Percentiles rank a stretch among this genome's conserved stretches.
Evolutionary conservation across 768 basidiomycete genomes (phyloP).

Genomic region (Mycena kentingensis): DNA sequence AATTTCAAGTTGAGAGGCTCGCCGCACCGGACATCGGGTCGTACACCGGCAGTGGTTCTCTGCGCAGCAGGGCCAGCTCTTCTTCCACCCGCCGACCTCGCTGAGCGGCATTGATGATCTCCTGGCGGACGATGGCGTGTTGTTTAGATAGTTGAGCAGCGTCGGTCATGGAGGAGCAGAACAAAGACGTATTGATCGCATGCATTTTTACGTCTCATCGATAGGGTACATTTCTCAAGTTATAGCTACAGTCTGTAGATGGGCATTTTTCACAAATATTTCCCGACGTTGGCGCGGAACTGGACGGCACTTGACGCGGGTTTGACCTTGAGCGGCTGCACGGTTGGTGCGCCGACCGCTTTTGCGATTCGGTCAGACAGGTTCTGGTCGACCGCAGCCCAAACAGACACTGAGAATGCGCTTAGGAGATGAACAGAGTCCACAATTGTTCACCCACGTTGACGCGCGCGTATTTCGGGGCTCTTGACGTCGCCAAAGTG

Average conservation of each 20-base stretch:
- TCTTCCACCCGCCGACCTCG: not conserved
- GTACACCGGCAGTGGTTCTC: not conserved
- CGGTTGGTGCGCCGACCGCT: conserved; percentile 61
- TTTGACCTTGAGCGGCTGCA: conserved; percentile 62
- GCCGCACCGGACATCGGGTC: not conserved
- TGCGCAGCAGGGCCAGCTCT: conserved; percentile 1
- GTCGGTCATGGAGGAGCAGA: no score
- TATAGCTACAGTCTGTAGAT: no score
- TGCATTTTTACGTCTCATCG: no score
- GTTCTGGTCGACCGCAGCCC: conserved; percentile 74
- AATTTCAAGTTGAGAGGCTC: not conserved
- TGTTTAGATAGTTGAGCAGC: no score
- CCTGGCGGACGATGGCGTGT: no score
- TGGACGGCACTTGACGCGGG: conserved; percentile 58
- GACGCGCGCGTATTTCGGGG: conserved; percentile 57
- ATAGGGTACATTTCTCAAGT: no score
- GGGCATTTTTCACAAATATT: no score
- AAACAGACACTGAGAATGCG: conserved; percentile 62
- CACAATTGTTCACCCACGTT: conserved; percentile 50
- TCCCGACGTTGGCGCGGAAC: conserved; percentile 51
- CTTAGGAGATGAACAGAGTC: not conserved
- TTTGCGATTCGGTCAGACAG: conserved; percentile 79
- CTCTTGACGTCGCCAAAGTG: conserved; percentile 67
- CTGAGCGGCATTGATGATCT: conserved; percentile 7
- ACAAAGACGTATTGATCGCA: no score